These are phyloP conservation scores for Dactylellina leptospora DNA, from an alignment of 2,329 filamentous ascomycete genomes.

Conservation along the genomic window DNA sequence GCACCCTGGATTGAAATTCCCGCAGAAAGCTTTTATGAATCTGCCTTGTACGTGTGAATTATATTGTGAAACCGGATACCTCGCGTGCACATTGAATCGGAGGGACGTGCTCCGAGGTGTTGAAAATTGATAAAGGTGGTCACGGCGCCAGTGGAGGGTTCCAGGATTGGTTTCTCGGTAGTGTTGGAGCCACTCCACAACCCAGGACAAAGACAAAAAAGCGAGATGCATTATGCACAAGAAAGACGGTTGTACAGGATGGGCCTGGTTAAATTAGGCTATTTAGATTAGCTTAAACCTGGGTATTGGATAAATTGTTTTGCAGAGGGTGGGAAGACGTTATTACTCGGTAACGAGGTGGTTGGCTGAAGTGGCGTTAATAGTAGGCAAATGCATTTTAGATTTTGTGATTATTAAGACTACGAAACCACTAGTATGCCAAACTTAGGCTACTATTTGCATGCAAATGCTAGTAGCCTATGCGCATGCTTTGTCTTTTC, in stretches of 20 bases:
- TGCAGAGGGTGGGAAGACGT: slow-evolving; percentile 21
- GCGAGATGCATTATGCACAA: slow-evolving; percentile 25
- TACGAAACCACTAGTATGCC: no score
- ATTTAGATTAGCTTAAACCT: slow-evolving; percentile 20
- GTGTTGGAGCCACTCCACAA: neutral
- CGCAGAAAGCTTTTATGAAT: slow-evolving; percentile 9
- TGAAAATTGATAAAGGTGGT: neutral
- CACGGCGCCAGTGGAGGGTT: neutral
- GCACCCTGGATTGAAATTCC: slow-evolving; percentile 17
- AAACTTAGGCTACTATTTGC: no score
- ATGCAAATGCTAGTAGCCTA: no score
- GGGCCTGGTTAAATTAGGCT: slow-evolving; percentile 34
- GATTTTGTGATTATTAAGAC: no score
- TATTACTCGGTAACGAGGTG: slow-evolving; percentile 10
- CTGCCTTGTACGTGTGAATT: neutral
- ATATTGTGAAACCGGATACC: neutral
- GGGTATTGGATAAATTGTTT: slow-evolving; percentile 43
- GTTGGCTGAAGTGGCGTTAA: slow-evolving; percentile 4
- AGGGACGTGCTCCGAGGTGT: slow-evolving; percentile 29
- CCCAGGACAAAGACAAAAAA: slow-evolving; percentile 6
- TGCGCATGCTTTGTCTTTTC: no score
- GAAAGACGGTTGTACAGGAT: slow-evolving; percentile 29
- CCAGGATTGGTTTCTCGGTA: neutral
- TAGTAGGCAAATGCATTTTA: neutral
- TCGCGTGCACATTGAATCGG: slow-evolving; percentile 16